Conservation (phyloP, 202 grass and related monocot genomes). For the Brachypodium distachyon region DNA sequence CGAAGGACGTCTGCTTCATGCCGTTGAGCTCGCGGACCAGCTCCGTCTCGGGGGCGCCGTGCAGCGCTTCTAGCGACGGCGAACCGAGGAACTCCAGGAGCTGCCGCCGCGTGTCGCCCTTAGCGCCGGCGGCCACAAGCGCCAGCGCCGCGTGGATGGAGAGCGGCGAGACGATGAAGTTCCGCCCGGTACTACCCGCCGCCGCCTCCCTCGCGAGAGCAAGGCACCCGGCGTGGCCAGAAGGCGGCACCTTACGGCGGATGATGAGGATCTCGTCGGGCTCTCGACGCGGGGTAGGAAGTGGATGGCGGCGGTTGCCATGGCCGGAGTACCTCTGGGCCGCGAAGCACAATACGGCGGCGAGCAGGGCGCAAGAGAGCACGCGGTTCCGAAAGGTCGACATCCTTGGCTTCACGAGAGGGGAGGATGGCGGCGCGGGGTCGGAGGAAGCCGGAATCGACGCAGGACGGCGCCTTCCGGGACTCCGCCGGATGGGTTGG, state of each 20-base stretch:
- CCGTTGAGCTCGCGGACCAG: background rate
- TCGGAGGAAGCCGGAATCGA: no score
- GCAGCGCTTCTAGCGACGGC: background rate
- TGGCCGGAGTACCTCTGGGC: no score
- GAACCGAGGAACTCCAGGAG: constrained; percentile 23
- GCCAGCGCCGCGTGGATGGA: background rate
- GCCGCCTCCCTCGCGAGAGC: background rate
- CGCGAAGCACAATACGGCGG: no score
- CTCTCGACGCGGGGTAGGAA: background rate
- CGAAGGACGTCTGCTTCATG: constrained; percentile 13
- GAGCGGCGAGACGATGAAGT: constrained; percentile 13
- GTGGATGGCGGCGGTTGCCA: background rate
- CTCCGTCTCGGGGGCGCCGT: background rate
- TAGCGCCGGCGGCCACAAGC: background rate
- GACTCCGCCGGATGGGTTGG: no score
- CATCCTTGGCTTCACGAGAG: no score
- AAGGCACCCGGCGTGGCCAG: background rate
- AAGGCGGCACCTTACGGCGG: background rate
- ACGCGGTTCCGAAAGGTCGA: background rate
- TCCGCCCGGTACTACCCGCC: background rate
- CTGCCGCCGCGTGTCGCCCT: background rate
- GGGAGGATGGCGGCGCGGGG: no score
- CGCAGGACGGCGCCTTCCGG: no score
- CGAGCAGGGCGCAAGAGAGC: background rate
- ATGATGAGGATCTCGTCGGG: background rate